Conservation (phyloP, 371 early-diverging fungal species). For the Circinella minor region DNA sequence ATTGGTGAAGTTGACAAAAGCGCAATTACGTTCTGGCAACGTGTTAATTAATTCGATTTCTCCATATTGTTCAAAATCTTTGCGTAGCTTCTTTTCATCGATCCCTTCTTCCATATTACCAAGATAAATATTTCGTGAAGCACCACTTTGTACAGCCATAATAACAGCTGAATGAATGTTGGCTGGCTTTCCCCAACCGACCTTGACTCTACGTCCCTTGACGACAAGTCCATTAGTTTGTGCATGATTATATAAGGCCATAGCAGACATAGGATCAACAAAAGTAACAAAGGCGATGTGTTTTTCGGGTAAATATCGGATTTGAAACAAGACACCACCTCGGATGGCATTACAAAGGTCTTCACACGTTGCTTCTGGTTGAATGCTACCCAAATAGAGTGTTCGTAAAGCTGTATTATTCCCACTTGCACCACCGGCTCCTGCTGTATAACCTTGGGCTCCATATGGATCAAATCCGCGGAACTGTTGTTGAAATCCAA, state of each 20-base stretch:
- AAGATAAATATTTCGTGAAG: constrained; percentile 83
- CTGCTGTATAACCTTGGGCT: constrained; percentile 1
- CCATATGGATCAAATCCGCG: constrained; percentile 3
- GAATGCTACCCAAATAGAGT: constrained; percentile 78
- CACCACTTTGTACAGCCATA: constrained; percentile 67
- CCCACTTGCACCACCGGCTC: not conserved
- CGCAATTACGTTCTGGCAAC: constrained; percentile 75
- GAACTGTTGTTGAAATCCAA: constrained; percentile 22
- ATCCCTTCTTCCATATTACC: constrained; percentile 64
- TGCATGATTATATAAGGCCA: constrained; percentile 60
- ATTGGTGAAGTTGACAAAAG: constrained; percentile 82
- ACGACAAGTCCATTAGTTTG: constrained; percentile 62
- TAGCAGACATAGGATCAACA: constrained; percentile 73
- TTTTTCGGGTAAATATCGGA: constrained; percentile 75
- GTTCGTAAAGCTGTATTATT: constrained; percentile 35
- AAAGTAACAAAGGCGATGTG: constrained; percentile 87
- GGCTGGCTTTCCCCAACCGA: constrained; percentile 80
- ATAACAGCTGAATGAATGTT: constrained; percentile 56
- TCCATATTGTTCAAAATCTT: constrained; percentile 75
- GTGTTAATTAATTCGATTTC: constrained; percentile 81
- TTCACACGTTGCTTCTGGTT: constrained; percentile 71
- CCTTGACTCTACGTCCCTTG: constrained; percentile 69
- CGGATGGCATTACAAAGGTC: constrained; percentile 88
- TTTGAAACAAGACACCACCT: constrained; percentile 77
- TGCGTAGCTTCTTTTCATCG: constrained; percentile 60